Evolutionary conservation across 2,329 filamentous ascomycete genomes (phyloP), one percentile per base, ranked within the genome.

Genomic region (Trichoderma koningii): DNA sequence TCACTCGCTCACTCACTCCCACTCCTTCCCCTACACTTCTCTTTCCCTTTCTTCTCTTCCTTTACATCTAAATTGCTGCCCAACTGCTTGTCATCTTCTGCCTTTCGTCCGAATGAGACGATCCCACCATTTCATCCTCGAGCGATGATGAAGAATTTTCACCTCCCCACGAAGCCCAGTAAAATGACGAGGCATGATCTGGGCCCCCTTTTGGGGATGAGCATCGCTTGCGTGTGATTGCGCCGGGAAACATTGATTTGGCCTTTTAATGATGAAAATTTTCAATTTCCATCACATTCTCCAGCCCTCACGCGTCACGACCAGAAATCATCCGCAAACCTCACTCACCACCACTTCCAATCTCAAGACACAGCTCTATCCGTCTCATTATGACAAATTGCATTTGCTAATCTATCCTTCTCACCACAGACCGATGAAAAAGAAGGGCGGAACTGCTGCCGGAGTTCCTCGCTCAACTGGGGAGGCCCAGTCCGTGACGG

Each of bases 361-460:
- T 28, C 41, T 55, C 17, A 5, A 55, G 41, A 47, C 26, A 14
- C 50, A n/a, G 15, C 19, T 47, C 19, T 12, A 50, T 17, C 44
- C 7, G 30, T 3, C 14, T 14, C 17, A 45, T n/a, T 2, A 41
- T 17, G 23, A 12, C 23, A 28, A 59, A 45, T 42, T 44, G 10
- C 23, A 26, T 12, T 48, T 60, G 21, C 55, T 65, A 30, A 59
- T 51, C 41, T 10, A 26, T 19, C 14, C 45, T 69, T 64, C 7
- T 47, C 28, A 14, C 21, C 17, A 55, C 74, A 93, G 90, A 70
- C 90, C 90, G 12, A 73, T 78, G 51, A 93, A 93, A 80, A 92
- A 90, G 79, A 89, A 89, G 76, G 82, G 83, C 67, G 85, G 87
- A 70, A 85, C 86, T 69, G 85, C 87, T 70, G 88, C 88, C 74